Evolutionary conservation across 75 land plant genomes (phyloP).

Genomic region (Selaginella moellendorffii): DNA sequence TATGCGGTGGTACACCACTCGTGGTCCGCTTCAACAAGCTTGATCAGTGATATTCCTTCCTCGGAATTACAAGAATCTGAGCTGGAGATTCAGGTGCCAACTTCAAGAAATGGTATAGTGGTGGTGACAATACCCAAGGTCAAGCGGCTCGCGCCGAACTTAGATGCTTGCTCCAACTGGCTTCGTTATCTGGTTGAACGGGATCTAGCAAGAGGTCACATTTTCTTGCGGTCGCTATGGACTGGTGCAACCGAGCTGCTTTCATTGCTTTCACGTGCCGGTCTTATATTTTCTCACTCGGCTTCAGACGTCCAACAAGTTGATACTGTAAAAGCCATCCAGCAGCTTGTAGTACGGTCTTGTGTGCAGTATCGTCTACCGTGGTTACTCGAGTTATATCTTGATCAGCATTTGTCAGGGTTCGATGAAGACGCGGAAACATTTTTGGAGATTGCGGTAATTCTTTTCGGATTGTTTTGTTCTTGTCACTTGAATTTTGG

Average conservation of each 20-base stretch:
- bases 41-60: constrained; percentile 52
- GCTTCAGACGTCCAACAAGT: constrained; percentile 8
- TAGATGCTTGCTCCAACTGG: constrained; percentile 40
- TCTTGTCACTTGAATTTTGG: no score
- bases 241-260: constrained; percentile 48
- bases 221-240: constrained; percentile 62
- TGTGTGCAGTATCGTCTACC: constrained; percentile 51
- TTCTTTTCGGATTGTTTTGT: not conserved
- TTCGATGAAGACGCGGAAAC: constrained; percentile 34
- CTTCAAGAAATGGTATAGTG: not conserved
- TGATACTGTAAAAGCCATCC: constrained; percentile 42
- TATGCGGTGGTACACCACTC: constrained; percentile 53
- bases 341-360: constrained; percentile 54
- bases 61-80: constrained; percentile 35
- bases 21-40: constrained; percentile 45
- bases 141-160: not conserved
- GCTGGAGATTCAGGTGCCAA: constrained; percentile 35
- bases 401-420: constrained; percentile 50
- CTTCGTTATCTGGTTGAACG: constrained; percentile 50
- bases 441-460: constrained; percentile 26
- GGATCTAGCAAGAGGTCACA: constrained; percentile 51
- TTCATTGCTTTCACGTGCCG: constrained; percentile 14
- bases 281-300: constrained; percentile 1
- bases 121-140: constrained; percentile 16
- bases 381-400: constrained; percentile 63